Percentiles rank a stretch among this genome's conserved stretches.
Evolutionary conservation across 768 basidiomycete genomes (phyloP).

Genomic region (Lentinula aciculospora): DNA sequence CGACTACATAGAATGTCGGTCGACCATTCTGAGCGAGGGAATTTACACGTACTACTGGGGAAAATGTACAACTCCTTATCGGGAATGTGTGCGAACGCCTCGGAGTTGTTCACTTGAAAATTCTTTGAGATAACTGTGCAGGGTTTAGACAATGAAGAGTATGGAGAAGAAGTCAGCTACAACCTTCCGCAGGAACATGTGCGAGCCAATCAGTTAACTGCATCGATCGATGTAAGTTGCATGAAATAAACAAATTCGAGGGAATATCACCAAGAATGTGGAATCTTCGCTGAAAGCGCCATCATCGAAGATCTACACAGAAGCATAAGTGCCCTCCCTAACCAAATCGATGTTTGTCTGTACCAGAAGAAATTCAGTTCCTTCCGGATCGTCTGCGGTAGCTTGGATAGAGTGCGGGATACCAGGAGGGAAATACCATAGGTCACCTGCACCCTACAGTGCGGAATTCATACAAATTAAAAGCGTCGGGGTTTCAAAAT

Average conservation of each 20-base stretch:
- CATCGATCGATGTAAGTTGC: neutral
- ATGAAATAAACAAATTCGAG: neutral
- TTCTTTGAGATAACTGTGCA: slow-evolving; percentile 44
- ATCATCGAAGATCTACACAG: slow-evolving; percentile 38
- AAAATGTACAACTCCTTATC: slow-evolving; percentile 47
- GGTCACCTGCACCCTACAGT: slow-evolving; percentile 34
- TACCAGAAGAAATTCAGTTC: slow-evolving; percentile 48
- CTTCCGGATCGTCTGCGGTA: slow-evolving; percentile 35
- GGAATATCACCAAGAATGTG: slow-evolving; percentile 38
- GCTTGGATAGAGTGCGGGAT: slow-evolving; percentile 53
- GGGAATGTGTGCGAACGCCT: slow-evolving; percentile 38
- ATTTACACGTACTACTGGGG: slow-evolving; percentile 29
- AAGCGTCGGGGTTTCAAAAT: neutral
- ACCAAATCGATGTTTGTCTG: neutral
- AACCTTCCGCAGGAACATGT: slow-evolving; percentile 46
- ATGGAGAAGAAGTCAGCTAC: neutral
- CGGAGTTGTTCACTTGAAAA: slow-evolving; percentile 31
- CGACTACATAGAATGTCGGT: slow-evolving; percentile 15
- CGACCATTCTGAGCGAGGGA: no score
- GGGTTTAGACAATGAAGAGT: neutral
- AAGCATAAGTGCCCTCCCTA: neutral
- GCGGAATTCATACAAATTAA: neutral
- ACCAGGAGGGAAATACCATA: slow-evolving; percentile 56
- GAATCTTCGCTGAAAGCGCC: slow-evolving; percentile 48
- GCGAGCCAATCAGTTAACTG: slow-evolving; percentile 52